Evolutionary conservation across 805 yeast species (phyloP).

Genomic region (Cyberlindnera saturnus): DNA sequence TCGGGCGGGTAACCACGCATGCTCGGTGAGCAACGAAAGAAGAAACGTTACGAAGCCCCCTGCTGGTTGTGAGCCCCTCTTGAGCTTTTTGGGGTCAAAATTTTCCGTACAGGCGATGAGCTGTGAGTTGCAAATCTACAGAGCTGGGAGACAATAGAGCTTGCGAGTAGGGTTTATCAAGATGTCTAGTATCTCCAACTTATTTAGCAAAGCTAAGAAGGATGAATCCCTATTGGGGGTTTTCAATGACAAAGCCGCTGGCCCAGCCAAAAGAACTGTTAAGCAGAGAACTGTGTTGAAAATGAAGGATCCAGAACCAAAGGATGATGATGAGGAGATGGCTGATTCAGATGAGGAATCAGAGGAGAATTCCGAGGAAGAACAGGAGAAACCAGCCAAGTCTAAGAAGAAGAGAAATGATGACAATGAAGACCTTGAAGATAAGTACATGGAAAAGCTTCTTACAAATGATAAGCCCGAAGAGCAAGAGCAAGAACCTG

Average conservation of each 20-base stretch:
- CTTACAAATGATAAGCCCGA: slow-evolving; percentile 29
- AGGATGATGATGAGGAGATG: slow-evolving; percentile 19
- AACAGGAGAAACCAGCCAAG: slow-evolving; percentile 22
- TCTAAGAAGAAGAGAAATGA: slow-evolving; percentile 15
- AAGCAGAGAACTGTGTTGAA: slow-evolving; percentile 29
- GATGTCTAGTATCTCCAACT: slow-evolving; percentile 27
- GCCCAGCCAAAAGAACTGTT: slow-evolving; percentile 40
- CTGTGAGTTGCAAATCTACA: background rate
- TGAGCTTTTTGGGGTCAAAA: background rate
- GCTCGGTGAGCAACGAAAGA: no score
- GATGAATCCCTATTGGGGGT: slow-evolving; percentile 28
- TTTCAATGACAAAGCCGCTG: slow-evolving; percentile 35
- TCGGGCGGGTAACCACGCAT: no score
- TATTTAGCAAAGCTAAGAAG: slow-evolving; percentile 27
- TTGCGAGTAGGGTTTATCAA: background rate
- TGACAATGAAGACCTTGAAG: slow-evolving; percentile 43
- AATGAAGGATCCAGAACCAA: slow-evolving; percentile 11
- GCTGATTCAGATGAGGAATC: slow-evolving; percentile 18
- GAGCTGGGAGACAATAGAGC: background rate
- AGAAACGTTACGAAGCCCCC: no score
- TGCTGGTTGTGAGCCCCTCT: background rate
- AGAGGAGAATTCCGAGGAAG: slow-evolving; percentile 18
- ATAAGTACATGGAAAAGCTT: slow-evolving; percentile 45
- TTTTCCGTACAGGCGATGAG: background rate
- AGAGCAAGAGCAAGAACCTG: slow-evolving; percentile 22